Conservation (phyloP, 2,329 filamentous ascomycete genomes). For the Pseudogymnoascus sp. region DNA sequence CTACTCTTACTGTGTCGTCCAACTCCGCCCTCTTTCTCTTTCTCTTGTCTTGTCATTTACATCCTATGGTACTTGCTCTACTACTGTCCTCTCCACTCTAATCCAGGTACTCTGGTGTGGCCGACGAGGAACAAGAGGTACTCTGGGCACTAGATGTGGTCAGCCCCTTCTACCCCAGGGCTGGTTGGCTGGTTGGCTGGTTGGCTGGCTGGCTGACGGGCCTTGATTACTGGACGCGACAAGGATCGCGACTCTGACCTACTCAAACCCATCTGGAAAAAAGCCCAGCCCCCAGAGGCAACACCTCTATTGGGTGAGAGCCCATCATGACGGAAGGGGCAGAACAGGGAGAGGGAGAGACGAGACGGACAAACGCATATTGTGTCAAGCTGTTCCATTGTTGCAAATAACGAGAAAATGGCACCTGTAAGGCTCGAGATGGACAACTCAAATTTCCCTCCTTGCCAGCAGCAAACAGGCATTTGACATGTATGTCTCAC, state of each 20-base stretch:
- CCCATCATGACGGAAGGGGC: background rate
- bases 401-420: background rate
- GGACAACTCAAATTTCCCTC: too few relatives aligned
- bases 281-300: constrained; percentile 1
- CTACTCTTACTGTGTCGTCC: background rate
- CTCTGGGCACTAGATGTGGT: too few relatives aligned
- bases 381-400: constrained; percentile 8
- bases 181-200: background rate
- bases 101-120: background rate
- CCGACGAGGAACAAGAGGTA: too few relatives aligned
- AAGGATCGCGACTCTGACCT: constrained; percentile 1
- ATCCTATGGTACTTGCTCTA: background rate
- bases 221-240: too few relatives aligned
- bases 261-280: background rate
- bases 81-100: background rate
- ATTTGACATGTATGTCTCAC: constrained; percentile 9
- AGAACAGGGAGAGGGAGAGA: too few relatives aligned
- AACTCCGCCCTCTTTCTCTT: too few relatives aligned
- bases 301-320: constrained; percentile 8
- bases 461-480: background rate
- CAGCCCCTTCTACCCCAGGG: background rate
- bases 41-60: background rate
- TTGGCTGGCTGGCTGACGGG: background rate
- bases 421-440: background rate
- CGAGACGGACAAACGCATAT: background rate